Conservation (phyloP, 352 stramenopile species). For the Lagenidium sp. region DNA sequence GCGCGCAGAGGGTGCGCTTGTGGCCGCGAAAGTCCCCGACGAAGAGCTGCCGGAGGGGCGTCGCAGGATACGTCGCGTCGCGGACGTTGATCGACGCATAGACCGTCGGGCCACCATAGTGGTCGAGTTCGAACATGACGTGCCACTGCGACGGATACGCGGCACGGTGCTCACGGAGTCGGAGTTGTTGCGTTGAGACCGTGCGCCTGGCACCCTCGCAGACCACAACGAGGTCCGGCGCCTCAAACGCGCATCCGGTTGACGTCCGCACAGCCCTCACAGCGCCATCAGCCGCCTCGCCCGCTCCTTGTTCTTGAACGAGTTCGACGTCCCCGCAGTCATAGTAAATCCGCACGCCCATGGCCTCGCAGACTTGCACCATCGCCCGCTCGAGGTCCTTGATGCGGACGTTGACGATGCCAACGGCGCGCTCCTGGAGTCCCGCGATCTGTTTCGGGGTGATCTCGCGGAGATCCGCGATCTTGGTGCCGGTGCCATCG, state of each 20-base stretch:
- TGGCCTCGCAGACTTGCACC: slow-evolving; percentile 9
- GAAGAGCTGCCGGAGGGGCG: slow-evolving; percentile 12
- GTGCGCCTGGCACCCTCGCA: slow-evolving; percentile 13
- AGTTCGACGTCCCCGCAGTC: slow-evolving; percentile 11
- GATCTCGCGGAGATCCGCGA: slow-evolving; percentile 3
- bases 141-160: slow-evolving; percentile 12
- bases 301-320: background rate
- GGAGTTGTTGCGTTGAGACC: slow-evolving; percentile 13
- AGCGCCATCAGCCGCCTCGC: slow-evolving; percentile 6
- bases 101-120: slow-evolving; percentile 12
- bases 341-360: slow-evolving; percentile 12
- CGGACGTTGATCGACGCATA: slow-evolving; percentile 18
- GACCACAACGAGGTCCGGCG: slow-evolving; percentile 8
- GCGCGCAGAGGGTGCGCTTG: slow-evolving; percentile 9
- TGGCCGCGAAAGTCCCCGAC: slow-evolving; percentile 12
- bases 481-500: slow-evolving; percentile 3
- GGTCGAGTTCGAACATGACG: slow-evolving; percentile 12
- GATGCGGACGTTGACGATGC: slow-evolving; percentile 15
- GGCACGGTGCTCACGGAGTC: slow-evolving; percentile 7
- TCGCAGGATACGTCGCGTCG: slow-evolving; percentile 9
- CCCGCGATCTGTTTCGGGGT: slow-evolving; percentile 12
- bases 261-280: slow-evolving; percentile 3
- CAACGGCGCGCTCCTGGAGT: slow-evolving; percentile 11
- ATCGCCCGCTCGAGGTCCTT: slow-evolving; percentile 18
- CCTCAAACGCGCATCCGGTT: background rate